Evolutionary conservation across 192 early-diverging fungal genomes (phyloP).

Genomic region (Entrophospora sp.): DNA sequence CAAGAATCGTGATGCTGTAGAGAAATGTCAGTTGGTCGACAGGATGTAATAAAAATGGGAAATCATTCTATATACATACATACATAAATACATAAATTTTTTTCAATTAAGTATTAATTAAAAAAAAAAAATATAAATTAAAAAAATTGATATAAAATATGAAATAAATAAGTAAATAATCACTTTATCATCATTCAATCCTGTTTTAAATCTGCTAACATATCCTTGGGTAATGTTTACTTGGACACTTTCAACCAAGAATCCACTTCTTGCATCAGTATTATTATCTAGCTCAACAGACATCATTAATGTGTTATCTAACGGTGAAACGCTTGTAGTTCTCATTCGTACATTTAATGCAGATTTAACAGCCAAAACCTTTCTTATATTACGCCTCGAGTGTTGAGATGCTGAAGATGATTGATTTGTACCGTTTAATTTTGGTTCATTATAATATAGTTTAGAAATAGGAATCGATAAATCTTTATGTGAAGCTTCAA

Average conservation of each 20-base stretch:
- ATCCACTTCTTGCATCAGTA: constrained; percentile 39
- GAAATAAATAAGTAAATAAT: constrained; percentile 12
- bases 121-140: too few relatives aligned
- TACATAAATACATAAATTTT: too few relatives aligned
- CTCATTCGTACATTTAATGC: constrained; percentile 49
- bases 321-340: constrained; percentile 47
- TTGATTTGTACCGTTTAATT: constrained; percentile 21
- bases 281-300: constrained; percentile 55
- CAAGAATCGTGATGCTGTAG: constrained; percentile 45
- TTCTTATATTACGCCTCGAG: constrained; percentile 31
- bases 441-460: constrained; percentile 27
- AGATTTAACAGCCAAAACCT: constrained; percentile 39
- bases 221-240: constrained; percentile 46
- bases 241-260: constrained; percentile 38
- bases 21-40: constrained; percentile 49
- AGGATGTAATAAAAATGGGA: constrained; percentile 39
- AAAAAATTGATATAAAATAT: not conserved
- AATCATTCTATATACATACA: constrained; percentile 24
- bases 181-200: constrained; percentile 32
- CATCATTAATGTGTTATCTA: constrained; percentile 53
- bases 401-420: constrained; percentile 19
- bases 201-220: constrained; percentile 32
- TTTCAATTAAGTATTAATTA: too few relatives aligned
- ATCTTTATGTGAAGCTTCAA: constrained; percentile 19
- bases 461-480: constrained; percentile 17